Evolutionary conservation across 2,329 filamentous ascomycete genomes (phyloP).

Genomic region (Ophiocordyceps unilateralis): DNA sequence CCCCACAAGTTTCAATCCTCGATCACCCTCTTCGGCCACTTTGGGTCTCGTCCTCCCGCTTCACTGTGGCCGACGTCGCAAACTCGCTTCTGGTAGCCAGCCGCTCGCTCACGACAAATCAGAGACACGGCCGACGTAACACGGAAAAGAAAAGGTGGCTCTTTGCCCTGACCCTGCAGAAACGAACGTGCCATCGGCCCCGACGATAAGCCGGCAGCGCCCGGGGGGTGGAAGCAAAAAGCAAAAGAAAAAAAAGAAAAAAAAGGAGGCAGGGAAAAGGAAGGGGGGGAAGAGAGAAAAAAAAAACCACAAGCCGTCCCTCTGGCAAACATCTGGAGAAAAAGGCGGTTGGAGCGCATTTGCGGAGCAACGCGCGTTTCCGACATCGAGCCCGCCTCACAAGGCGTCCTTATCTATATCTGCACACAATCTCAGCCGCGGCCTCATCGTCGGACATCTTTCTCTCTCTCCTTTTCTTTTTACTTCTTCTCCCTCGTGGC

Average conservation of each 20-base stretch:
- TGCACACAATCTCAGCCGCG: neutral
- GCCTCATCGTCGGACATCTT: neutral
- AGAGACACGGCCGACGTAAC: no score
- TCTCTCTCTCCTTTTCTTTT: neutral
- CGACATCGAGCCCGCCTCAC: no score
- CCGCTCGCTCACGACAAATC: neutral
- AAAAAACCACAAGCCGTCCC: neutral
- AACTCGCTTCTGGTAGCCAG: no score
- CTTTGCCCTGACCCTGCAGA: neutral
- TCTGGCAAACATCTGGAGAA: neutral
- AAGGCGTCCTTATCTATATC: no score
- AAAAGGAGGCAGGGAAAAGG: no score
- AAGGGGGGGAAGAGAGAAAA: no score
- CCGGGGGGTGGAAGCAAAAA: neutral
- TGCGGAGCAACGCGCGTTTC: neutral
- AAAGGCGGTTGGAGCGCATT: neutral
- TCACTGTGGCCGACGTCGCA: no score
- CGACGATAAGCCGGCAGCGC: conserved; percentile 1
- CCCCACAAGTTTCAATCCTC: no score
- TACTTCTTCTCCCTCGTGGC: neutral
- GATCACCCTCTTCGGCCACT: no score
- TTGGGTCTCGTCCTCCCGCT: no score
- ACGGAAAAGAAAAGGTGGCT: no score
- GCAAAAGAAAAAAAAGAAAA: neutral
- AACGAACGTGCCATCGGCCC: neutral